Base-by-base conservation (phyloP, 192 early-diverging fungal species). In the Mortierella alpina region DNA sequence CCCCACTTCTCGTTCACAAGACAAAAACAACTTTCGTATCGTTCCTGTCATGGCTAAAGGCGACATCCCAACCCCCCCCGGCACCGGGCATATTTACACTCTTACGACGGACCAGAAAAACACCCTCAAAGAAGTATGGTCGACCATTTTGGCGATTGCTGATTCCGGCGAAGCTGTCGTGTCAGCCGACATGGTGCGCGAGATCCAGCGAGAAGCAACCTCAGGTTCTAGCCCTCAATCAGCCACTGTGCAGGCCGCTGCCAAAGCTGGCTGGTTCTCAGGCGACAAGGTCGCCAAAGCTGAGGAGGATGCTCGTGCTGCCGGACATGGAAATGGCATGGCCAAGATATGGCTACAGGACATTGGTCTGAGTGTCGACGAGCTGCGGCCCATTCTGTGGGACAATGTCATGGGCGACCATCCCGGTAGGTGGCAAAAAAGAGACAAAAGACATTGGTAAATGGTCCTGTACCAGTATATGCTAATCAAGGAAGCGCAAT, bases 71-170 rank as follows among this genome's bases (percentile, higher is more conserved):
- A 76, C 74, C 5, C 45, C 74, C 18, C 67, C 74, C 5, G 74
- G 74, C 8, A 76, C 74, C 13, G 89, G 89, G 59, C 75, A 86
- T 14, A 66, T 88, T n/a, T 84, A 84, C 9, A 63, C 83, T 65
- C 81, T 90, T 14, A 87, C 86, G 0, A 41, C 64, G 39, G 70
- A 85, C 52, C 86, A 89, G 57, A 67, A 75, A 40, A 68, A 63
- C 41, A 64, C 68, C 22, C 82, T 91, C 18, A 83, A 84, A 61
- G 78, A 85, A 56, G 71, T 91, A 4, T 90, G 89, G 88, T 68
- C 64, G 9, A 84, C 78, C 59, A 85, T 89, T 44, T 75, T 70
- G n/a, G 40, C 54, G 7, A 76, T 70, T 39, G 74, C 67, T 40
- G 74, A 76, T 49, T 68, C 73, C 0, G 67, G 74, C 1, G 66